phyloP scores from a whole-genome alignment of 257 asterid genomes.

The Ballota nigra region DNA sequence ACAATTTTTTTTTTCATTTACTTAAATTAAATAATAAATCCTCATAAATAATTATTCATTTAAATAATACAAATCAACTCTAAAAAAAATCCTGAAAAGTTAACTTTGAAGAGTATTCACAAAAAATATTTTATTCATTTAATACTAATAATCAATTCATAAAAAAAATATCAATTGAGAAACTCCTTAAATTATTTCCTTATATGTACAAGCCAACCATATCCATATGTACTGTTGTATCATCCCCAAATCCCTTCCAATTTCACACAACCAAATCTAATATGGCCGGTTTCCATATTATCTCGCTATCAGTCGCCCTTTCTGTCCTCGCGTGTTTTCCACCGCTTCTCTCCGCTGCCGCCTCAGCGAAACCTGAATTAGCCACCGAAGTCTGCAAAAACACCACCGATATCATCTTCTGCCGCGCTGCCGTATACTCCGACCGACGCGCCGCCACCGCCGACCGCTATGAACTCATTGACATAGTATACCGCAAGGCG shows the following conservation, averaged over 20 bases:
- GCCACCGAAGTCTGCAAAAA: slow-evolving; percentile 35
- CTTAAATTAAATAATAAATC: too few relatives aligned
- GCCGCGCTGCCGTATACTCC: slow-evolving; percentile 34
- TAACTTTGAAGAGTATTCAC: too few relatives aligned
- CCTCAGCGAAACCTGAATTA: slow-evolving; percentile 18
- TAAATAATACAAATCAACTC: too few relatives aligned
- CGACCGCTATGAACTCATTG: slow-evolving; percentile 24
- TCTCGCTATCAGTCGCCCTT: not conserved
- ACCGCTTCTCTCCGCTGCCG: not conserved
- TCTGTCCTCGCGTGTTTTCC: too few relatives aligned
- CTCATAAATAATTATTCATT: too few relatives aligned
- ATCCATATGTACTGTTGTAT: not conserved
- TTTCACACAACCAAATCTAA: not conserved
- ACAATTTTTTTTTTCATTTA: too few relatives aligned
- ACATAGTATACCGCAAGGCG: slow-evolving; percentile 26
- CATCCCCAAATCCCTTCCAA: not conserved
- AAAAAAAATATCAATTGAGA: too few relatives aligned
- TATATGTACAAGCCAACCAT: not conserved
- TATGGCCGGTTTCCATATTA: slow-evolving; percentile 1
- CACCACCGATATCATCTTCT: slow-evolving; percentile 31
- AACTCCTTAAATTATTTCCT: too few relatives aligned
- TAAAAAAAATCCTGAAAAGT: too few relatives aligned
- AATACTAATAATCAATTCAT: too few relatives aligned
- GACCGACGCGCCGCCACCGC: slow-evolving; percentile 32
- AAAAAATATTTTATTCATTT: too few relatives aligned